A percentile compares a stretch with the other conserved stretches of the same genome.
Conservation (phyloP, 148 eudicot genomes). For the Chenopodium suecicum region DNA sequence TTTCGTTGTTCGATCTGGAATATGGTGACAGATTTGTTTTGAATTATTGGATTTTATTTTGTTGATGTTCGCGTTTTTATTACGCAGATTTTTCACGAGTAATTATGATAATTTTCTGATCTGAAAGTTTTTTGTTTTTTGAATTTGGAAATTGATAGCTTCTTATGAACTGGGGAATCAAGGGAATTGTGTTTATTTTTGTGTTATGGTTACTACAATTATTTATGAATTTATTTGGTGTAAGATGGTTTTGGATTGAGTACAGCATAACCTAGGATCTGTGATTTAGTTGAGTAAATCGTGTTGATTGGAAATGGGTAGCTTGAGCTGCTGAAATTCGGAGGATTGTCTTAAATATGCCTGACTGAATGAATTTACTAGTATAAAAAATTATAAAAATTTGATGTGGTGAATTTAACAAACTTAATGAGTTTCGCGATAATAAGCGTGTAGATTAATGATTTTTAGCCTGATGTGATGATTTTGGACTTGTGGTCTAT, state of each 20-base stretch:
- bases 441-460: not conserved
- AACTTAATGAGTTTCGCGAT: not conserved
- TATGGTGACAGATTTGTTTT: not conserved
- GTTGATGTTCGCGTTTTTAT: not conserved
- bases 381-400: no score
- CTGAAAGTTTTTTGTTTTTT: not conserved
- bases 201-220: not conserved
- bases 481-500: no score
- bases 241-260: not conserved
- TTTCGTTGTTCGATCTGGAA: conserved; percentile 9
- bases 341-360: not conserved
- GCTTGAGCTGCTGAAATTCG: not conserved
- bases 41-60: not conserved
- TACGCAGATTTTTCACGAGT: not conserved
- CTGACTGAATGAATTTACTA: not conserved
- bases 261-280: not conserved
- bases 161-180: not conserved
- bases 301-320: not conserved
- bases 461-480: not conserved
- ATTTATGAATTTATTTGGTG: not conserved
- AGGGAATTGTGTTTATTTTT: not conserved
- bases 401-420: not conserved
- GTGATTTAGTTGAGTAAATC: not conserved
- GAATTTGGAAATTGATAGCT: not conserved
- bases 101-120: not conserved